phyloP scores from a whole-genome alignment of 208 protist species.

The Leishmania major region DNA sequence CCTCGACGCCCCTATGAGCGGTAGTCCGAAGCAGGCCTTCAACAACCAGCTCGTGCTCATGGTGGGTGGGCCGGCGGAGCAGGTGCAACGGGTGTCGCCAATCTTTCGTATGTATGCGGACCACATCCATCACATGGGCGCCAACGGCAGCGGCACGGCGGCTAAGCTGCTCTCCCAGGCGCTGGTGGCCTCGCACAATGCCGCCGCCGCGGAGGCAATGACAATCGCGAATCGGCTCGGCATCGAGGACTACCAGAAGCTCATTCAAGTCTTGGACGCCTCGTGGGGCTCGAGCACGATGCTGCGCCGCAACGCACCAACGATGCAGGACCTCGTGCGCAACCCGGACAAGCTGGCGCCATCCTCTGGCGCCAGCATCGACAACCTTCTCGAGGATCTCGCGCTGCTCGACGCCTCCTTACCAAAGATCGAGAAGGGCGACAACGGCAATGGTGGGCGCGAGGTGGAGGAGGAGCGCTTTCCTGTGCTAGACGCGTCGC shows the following conservation, averaged over 20 bases:
- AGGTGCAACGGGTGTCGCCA: slow-evolving; percentile 69
- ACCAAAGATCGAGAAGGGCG: slow-evolving; percentile 20
- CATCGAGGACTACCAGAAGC: slow-evolving; percentile 72
- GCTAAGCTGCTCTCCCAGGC: slow-evolving; percentile 82
- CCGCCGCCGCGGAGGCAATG: slow-evolving; percentile 87
- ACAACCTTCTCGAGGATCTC: slow-evolving; percentile 74
- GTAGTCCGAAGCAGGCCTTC: slow-evolving; percentile 77
- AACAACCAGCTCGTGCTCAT: slow-evolving; percentile 86
- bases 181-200: slow-evolving; percentile 87
- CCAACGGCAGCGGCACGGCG: slow-evolving; percentile 68
- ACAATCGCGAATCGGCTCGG: slow-evolving; percentile 78
- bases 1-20: slow-evolving; percentile 87
- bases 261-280: slow-evolving; percentile 82
- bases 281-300: slow-evolving; percentile 87
- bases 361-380: slow-evolving; percentile 54
- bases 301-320: slow-evolving; percentile 82
- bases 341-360: slow-evolving; percentile 73
- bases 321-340: slow-evolving; percentile 84
- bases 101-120: slow-evolving; percentile 91
- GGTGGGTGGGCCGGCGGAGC: slow-evolving; percentile 77
- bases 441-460: neutral
- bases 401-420: slow-evolving; percentile 66
- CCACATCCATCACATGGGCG: slow-evolving; percentile 85
- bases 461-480: slow-evolving; percentile 66
- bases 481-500: slow-evolving; percentile 73